Evolutionary conservation across 164 flowering plant genomes (phyloP), one percentile per base, ranked within the genome.

Genomic region (Sextonia rubra): DNA sequence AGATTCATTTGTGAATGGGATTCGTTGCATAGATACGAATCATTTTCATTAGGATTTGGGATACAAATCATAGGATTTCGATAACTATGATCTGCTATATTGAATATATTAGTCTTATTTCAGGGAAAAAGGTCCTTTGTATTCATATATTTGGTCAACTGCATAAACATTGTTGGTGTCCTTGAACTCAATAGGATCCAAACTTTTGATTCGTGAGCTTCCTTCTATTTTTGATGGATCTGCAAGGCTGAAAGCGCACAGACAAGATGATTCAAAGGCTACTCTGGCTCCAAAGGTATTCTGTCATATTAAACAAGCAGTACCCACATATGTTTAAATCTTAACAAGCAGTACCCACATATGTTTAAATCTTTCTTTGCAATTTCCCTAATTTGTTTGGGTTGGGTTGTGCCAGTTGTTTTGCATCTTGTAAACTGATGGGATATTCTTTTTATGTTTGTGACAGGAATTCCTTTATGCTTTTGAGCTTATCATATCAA

Each of bases 221-320:
- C 96, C 98, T 8, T 89, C 86, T 24, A 86, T 95, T 74, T 82
- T 92, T 73, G 93, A 95, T 82, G 99, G 99, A 73, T 91, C 94
- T 48, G 99, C 96, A 63, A 85, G 60, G 69, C 62, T 62, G 55
- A 91, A 83, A 80, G 96, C 98, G 48, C 81, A 83, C 74, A 80
- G 82, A 20, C 99, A 95, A 74, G 99, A 95, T 85, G 91, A 91
- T 71, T 85, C 97, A 52, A 82, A 83, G 79, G 97, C 91, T 71
- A 88, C 98, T 69, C 82, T 86, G 78, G 99, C 99, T 76, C 91
- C 98, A 65, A 95, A 94, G 94, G 99, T 91, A 81, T 30, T 18
- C 47, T 29, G 58, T 52, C n/a, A 52, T 52, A 17, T 52, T 52
- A 52, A 52, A 52, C 14, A 52, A 52, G 17, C 12, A 18, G 6